These are phyloP conservation scores for Yamadazyma blattariae DNA, from an alignment of 1,139 yeast species.

Conservation along the genomic window DNA sequence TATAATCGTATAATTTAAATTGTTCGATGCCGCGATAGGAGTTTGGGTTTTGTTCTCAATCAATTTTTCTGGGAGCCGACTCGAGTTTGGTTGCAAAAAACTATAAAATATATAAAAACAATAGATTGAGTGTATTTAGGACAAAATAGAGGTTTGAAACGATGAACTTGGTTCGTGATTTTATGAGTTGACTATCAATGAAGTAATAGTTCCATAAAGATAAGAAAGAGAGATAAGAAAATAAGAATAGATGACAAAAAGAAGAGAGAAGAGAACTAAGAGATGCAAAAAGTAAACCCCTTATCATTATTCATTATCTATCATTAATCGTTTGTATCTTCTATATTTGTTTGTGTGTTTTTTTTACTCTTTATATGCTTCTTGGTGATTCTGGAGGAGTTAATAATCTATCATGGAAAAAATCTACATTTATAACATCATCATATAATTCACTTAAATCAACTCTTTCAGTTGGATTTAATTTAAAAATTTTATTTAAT, in stretches of 20 bases:
- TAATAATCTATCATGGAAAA: constrained; percentile 27
- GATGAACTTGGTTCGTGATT: too few relatives aligned
- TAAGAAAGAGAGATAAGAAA: background rate
- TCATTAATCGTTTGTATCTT: constrained; percentile 2
- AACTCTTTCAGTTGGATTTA: constrained; percentile 66
- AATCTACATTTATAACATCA: constrained; percentile 38
- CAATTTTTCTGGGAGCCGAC: too few relatives aligned
- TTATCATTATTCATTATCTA: constrained; percentile 3
- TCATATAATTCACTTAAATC: constrained; percentile 45
- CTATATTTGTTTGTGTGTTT: background rate
- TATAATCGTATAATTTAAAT: background rate
- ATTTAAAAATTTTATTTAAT: constrained; percentile 51
- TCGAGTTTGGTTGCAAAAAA: too few relatives aligned
- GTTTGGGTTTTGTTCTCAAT: too few relatives aligned
- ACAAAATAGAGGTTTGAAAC: too few relatives aligned
- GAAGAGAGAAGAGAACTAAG: too few relatives aligned
- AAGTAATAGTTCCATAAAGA: too few relatives aligned
- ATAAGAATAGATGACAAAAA: too few relatives aligned
- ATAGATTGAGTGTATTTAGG: too few relatives aligned
- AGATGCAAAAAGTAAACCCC: too few relatives aligned
- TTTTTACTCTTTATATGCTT: constrained; percentile 3
- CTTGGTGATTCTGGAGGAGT: constrained; percentile 16
- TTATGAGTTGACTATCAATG: too few relatives aligned
- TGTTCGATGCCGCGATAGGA: background rate
- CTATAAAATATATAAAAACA: too few relatives aligned